phyloP scores from a whole-genome alignment of 805 yeast genomes.

The Yamadazyma insecticola region DNA sequence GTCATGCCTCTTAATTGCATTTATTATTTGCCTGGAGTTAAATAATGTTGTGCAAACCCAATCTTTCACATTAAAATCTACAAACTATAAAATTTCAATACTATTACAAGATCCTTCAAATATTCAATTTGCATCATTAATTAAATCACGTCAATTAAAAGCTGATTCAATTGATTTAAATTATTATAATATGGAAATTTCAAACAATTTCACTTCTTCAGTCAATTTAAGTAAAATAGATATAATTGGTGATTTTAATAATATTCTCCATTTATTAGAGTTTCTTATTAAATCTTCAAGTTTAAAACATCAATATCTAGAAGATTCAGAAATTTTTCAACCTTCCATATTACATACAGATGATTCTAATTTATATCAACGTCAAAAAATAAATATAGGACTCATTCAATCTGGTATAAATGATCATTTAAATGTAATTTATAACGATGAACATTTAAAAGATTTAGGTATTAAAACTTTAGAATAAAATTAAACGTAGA shows the following conservation, averaged over 20 bases:
- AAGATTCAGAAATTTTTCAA: conserved; percentile 12
- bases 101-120: conserved; percentile 1
- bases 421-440: too few relatives aligned
- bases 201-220: conserved; percentile 4
- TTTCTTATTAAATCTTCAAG: conserved; percentile 3
- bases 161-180: too few relatives aligned
- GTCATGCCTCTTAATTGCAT: too few relatives aligned
- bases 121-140: too few relatives aligned
- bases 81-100: not conserved
- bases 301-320: conserved; percentile 8
- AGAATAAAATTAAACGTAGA: not conserved
- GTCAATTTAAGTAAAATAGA: conserved; percentile 4
- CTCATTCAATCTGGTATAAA: too few relatives aligned
- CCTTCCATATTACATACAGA: conserved; percentile 12
- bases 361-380: conserved; percentile 15
- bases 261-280: conserved; percentile 14
- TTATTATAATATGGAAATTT: too few relatives aligned
- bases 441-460: too few relatives aligned
- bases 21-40: too few relatives aligned
- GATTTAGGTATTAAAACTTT: too few relatives aligned
- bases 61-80: conserved; percentile 27
- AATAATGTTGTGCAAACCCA: conserved; percentile 19
- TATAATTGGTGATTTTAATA: conserved; percentile 16
- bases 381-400: conserved; percentile 14
- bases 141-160: too few relatives aligned